Evolutionary conservation across 1,139 yeast species (phyloP).

Genomic region (Saccharomyces hybrid): DNA sequence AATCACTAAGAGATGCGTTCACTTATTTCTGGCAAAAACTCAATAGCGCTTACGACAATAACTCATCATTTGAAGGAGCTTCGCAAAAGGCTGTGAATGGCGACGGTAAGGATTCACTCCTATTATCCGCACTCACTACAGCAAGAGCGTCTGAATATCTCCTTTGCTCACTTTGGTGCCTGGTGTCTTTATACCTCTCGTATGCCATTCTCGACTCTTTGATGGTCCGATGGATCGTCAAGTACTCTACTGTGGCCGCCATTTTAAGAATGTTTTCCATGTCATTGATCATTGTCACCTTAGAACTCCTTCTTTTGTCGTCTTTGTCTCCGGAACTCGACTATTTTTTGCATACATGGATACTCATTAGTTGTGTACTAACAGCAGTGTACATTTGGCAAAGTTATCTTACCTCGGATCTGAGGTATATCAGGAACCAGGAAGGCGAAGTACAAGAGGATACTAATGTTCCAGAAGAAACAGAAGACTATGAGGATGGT

Average conservation of each 20-base stretch:
- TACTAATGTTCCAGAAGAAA: not conserved
- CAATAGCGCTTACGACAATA: slow-evolving; percentile 5
- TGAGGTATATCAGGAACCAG: slow-evolving; percentile 48
- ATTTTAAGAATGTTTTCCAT: slow-evolving; percentile 77
- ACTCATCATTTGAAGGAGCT: not conserved
- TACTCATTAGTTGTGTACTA: slow-evolving; percentile 72
- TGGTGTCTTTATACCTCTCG: slow-evolving; percentile 78
- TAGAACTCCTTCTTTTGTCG: slow-evolving; percentile 60
- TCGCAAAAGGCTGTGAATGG: not conserved
- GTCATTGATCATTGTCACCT: slow-evolving; percentile 63
- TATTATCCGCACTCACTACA: slow-evolving; percentile 37
- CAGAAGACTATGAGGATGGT: slow-evolving; percentile 2
- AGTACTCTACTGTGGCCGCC: slow-evolving; percentile 82
- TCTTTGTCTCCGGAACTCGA: slow-evolving; percentile 48
- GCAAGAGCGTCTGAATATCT: slow-evolving; percentile 66
- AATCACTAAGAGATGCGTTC: slow-evolving; percentile 30
- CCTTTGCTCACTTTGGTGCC: slow-evolving; percentile 70
- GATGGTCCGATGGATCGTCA: slow-evolving; percentile 90
- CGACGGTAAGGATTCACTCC: slow-evolving; percentile 18
- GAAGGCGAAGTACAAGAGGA: slow-evolving; percentile 7
- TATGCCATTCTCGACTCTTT: slow-evolving; percentile 82
- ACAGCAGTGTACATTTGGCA: slow-evolving; percentile 82
- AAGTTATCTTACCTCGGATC: slow-evolving; percentile 80
- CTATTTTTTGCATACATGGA: slow-evolving; percentile 85
- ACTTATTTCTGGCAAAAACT: slow-evolving; percentile 32